These are phyloP conservation scores for Naegleria lovaniensis DNA, from an alignment of 208 protist species.

Conservation along the genomic window DNA sequence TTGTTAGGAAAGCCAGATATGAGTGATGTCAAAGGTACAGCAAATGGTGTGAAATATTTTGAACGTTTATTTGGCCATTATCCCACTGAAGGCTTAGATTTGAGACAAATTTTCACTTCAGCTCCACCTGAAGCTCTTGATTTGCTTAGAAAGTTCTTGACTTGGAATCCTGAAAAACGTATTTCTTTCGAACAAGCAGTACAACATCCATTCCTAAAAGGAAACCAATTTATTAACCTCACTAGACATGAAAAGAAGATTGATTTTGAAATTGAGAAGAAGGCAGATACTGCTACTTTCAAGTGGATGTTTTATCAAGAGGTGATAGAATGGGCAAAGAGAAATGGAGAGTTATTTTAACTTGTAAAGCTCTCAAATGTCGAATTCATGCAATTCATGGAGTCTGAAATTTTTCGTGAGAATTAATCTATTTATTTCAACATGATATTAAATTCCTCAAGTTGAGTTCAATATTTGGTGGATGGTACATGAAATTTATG, in stretches of 20 bases:
- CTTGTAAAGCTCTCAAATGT: too few species aligned
- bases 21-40: background rate
- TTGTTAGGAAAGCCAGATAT: background rate
- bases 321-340: background rate
- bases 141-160: background rate
- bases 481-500: too few species aligned
- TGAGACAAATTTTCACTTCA: background rate
- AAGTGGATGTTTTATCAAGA: background rate
- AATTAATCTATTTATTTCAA: background rate
- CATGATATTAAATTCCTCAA: background rate
- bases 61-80: background rate
- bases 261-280: background rate
- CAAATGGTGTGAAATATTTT: background rate
- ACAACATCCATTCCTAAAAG: conserved; percentile 1
- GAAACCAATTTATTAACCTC: background rate
- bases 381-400: too few species aligned
- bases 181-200: background rate
- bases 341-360: background rate
- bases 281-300: background rate
- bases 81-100: background rate
- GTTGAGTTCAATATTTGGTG: too few species aligned
- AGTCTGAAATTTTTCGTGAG: too few species aligned
- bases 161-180: background rate
- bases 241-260: background rate
- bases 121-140: background rate